Evolutionary conservation across 2,329 filamentous ascomycete species (phyloP), one percentile per base, ranked within the genome.

Genomic region (Fusarium lyarnte): DNA sequence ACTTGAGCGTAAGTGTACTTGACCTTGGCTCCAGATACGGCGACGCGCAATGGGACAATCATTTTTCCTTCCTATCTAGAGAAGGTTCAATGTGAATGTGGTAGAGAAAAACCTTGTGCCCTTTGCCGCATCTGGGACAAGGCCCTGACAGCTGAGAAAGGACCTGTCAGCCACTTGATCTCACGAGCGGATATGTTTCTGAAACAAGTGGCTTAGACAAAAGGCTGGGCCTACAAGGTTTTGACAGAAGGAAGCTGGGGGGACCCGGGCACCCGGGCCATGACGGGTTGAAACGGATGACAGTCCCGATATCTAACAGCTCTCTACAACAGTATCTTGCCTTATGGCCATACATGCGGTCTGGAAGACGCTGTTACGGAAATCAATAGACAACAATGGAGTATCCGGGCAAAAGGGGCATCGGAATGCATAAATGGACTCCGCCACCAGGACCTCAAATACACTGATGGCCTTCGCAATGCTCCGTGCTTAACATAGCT

Each of bases 201-300:
- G 76, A 77, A 77, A 77, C 74, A 66, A 70, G 74, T 76, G 71
- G 76, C 76, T 75, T 75, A 62, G 52, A 61, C 61, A 69, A 75
- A 69, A 75, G 31, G 57, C 60, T 66, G 33, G 53, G 62, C 63
- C 63, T 60, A 64, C 67, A 65, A 55, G n/a, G 23, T 29, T 31
- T 41, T 53, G 57, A 42, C 43, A 43, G 39, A 35, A 36, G 25
- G 27, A 42, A 59, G 63, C 69, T 41, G 65, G 73, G 72, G 67
- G 36, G 62, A 55, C 64, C 72, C 58, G 49, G 21, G 46, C 16
- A 33, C 21, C 29, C 13, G n/a, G 49, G 54, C 55, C 41, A 62
- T 45, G 38, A 55, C 54, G 58, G 66, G 55, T 65, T 65, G 57
- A 63, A 60, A 63, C 62, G 64, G 69, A 74, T 63, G 65, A 75